Evolutionary conservation across 768 basidiomycete genomes (phyloP).

Genomic region (Hericium rajendrae): DNA sequence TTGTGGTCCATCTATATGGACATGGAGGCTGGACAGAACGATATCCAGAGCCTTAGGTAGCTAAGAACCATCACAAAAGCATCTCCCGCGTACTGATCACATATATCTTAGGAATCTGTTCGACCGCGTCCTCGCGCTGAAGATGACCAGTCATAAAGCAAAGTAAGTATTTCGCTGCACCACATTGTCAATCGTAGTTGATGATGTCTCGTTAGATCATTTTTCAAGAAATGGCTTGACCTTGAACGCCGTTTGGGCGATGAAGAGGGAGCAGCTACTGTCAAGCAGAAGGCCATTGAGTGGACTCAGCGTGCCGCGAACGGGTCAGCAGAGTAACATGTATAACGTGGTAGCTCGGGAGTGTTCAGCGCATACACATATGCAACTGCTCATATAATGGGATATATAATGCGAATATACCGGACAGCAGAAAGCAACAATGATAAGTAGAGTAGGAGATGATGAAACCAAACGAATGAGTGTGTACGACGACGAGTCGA

Average conservation of each 20-base stretch:
- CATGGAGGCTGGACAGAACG: conserved; percentile 76
- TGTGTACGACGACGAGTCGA: conserved; percentile 36
- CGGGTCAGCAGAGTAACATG: conserved; percentile 6
- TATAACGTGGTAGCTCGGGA: not conserved
- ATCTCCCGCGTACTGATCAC: not conserved
- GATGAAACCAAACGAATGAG: conserved; percentile 35
- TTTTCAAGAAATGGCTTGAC: conserved; percentile 98
- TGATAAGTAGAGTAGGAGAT: conserved; percentile 28
- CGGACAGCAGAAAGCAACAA: conserved; percentile 25
- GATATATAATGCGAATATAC: conserved; percentile 20
- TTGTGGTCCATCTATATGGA: conserved; percentile 96
- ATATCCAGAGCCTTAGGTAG: conserved; percentile 73
- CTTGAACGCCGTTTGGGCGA: conserved; percentile 83
- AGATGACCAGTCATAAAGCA: conserved; percentile 92
- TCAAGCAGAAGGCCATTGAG: conserved; percentile 85
- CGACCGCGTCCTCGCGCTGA: conserved; percentile 68
- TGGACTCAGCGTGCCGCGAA: conserved; percentile 68
- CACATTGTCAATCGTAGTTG: not conserved
- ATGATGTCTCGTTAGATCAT: conserved; percentile 40
- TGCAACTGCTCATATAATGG: conserved; percentile 11
- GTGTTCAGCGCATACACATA: conserved; percentile 5
- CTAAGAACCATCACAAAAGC: conserved; percentile 12
- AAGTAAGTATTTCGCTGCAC: conserved; percentile 52
- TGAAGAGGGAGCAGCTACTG: conserved; percentile 65
- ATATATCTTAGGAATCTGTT: conserved; percentile 62